A percentile compares a stretch with the other conserved stretches of the same genome.
phyloP scores from a whole-genome alignment of 106 monocot genomes.

The Gastrodia elata region DNA sequence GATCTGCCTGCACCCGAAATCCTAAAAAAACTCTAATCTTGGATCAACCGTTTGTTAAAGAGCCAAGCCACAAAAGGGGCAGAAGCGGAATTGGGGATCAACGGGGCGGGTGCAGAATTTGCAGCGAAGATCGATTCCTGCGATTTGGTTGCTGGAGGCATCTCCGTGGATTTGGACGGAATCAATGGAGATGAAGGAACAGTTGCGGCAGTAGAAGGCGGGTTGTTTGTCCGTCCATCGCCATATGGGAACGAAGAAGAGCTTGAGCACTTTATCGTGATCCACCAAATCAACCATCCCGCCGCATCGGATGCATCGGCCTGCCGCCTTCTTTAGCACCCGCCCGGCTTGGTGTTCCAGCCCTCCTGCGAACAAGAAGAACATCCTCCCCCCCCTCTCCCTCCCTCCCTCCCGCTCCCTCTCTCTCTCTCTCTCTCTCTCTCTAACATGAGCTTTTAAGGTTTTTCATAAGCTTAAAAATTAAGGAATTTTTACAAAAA shows the following conservation, averaged over 20 bases:
- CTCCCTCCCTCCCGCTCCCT: too few species aligned
- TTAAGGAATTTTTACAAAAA: too few species aligned
- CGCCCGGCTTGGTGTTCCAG: slow-evolving; percentile 45
- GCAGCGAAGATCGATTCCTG: slow-evolving; percentile 12
- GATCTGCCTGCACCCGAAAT: too few species aligned
- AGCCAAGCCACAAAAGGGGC: slow-evolving; percentile 13
- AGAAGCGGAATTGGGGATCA: slow-evolving; percentile 16
- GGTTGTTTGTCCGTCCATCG: slow-evolving; percentile 30
- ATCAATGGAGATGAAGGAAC: slow-evolving; percentile 30
- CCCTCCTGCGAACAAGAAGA: slow-evolving; percentile 64
- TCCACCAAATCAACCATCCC: slow-evolving; percentile 43
- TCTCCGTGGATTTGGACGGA: slow-evolving; percentile 13
- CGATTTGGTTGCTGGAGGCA: background rate
- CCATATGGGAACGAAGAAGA: slow-evolving; percentile 69
- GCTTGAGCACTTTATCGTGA: slow-evolving; percentile 50
- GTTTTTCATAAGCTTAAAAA: too few species aligned
- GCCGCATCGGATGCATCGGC: slow-evolving; percentile 55
- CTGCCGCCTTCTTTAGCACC: slow-evolving; percentile 22
- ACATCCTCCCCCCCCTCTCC: slow-evolving; percentile 12
- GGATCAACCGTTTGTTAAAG: background rate
- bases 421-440: too few species aligned
- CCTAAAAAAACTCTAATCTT: too few species aligned
- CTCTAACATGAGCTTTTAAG: too few species aligned
- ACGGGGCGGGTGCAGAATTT: slow-evolving; percentile 35
- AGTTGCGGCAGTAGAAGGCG: slow-evolving; percentile 25